Evolutionary conservation across 257 asterid genomes (phyloP).

Genomic region (Solanum stenotomum): DNA sequence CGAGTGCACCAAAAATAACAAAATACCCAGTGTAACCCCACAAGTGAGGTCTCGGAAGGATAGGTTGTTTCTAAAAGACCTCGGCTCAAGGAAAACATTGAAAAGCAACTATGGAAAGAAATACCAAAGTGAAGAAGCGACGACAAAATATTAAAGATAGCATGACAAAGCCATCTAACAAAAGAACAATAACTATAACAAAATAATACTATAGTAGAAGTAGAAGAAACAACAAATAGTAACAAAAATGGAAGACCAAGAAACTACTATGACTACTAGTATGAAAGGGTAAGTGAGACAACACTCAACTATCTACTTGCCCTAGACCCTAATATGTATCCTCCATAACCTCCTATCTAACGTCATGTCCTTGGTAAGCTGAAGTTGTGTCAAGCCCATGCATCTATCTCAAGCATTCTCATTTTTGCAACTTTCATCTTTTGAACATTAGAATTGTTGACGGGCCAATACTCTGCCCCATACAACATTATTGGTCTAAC

Average conservation of each 20-base stretch:
- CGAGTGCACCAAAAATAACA: neutral
- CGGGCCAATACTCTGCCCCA: neutral
- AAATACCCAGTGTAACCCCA: neutral
- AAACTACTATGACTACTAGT: neutral
- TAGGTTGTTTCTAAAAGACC: neutral
- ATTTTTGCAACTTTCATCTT: neutral
- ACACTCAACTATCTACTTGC: neutral
- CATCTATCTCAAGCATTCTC: neutral
- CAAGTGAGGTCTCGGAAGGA: neutral
- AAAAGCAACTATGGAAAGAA: neutral
- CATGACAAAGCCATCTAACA: neutral
- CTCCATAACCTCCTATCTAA: neutral
- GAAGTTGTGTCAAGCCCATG: neutral
- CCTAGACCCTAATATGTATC: neutral
- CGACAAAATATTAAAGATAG: neutral
- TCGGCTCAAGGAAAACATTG: neutral
- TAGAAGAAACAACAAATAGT: neutral
- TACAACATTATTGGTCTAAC: neutral
- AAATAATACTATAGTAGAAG: neutral
- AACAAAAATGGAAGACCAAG: neutral
- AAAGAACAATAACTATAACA: neutral
- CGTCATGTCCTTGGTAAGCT: neutral
- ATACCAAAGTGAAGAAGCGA: neutral
- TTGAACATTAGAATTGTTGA: neutral
- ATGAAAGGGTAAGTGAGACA: neutral